These are phyloP conservation scores for Tylopilus sp. DNA, from an alignment of 768 basidiomycete genomes.

Conservation along the genomic window DNA sequence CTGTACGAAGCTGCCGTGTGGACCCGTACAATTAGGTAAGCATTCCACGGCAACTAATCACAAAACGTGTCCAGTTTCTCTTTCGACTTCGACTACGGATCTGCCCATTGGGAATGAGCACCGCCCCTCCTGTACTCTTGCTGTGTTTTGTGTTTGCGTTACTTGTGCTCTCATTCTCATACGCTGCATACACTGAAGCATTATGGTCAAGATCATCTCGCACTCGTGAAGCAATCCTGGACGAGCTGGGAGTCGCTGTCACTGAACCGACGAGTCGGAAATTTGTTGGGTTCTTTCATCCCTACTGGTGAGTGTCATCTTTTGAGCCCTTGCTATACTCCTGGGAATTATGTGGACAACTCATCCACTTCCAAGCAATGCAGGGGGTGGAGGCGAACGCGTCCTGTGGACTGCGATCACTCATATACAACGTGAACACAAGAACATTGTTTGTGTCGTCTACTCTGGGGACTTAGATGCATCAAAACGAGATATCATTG, in stretches of 20 bases:
- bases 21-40: slow-evolving; percentile 7
- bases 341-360: slow-evolving; percentile 4
- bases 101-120: slow-evolving; percentile 15
- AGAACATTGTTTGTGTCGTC: slow-evolving; percentile 67
- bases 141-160: slow-evolving; percentile 14
- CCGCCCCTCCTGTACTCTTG: slow-evolving; percentile 1
- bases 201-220: slow-evolving; percentile 21
- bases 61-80: too few relatives aligned
- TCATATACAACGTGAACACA: slow-evolving; percentile 64
- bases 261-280: slow-evolving; percentile 12
- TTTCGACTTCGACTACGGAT: not conserved
- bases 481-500: slow-evolving; percentile 75
- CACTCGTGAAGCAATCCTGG: slow-evolving; percentile 21
- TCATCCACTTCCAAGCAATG: slow-evolving; percentile 64
- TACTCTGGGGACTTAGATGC: slow-evolving; percentile 88
- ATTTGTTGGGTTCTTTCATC: slow-evolving; percentile 88
- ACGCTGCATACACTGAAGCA: slow-evolving; percentile 23
- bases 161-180: slow-evolving; percentile 13
- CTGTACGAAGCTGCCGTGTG: too few relatives aligned
- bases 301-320: slow-evolving; percentile 72
- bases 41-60: not conserved
- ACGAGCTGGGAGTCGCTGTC: slow-evolving; percentile 9
- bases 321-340: not conserved
- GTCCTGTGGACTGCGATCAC: slow-evolving; percentile 92
- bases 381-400: slow-evolving; percentile 94